A percentile compares a stretch with the other conserved stretches of the same genome.
These are phyloP conservation scores for Elsinoe perseae DNA, from an alignment of 2,329 filamentous ascomycete genomes.

Conservation along the genomic window DNA sequence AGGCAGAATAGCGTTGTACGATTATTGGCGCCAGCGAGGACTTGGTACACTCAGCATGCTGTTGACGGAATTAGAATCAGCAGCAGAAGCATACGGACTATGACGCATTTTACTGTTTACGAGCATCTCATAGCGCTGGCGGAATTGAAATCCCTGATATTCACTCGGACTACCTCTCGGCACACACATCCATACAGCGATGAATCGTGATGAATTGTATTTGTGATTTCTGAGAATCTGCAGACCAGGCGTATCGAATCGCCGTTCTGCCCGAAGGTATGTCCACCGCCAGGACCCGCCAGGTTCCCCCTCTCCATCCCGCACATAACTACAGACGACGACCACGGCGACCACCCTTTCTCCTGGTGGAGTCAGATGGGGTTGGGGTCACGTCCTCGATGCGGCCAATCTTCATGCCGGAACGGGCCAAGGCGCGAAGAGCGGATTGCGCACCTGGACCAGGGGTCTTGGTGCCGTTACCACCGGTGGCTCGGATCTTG, in stretches of 20 bases:
- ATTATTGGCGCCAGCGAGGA: conserved; percentile 19
- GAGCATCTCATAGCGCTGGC: neutral
- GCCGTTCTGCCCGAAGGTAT: conserved; percentile 31
- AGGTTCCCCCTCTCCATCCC: neutral
- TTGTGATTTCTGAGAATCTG: conserved; percentile 20
- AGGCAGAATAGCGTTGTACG: neutral
- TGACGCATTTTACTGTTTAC: neutral
- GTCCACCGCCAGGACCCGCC: conserved; percentile 27
- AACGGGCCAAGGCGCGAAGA: conserved; percentile 95
- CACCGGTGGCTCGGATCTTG: conserved; percentile 99
- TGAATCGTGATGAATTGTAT: conserved; percentile 13
- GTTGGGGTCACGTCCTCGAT: conserved; percentile 99
- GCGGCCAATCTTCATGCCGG: conserved; percentile 98
- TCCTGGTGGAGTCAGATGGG: conserved; percentile 96
- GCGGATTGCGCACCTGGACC: conserved; percentile 98
- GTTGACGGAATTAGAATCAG: neutral
- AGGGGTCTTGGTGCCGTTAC: conserved; percentile 99
- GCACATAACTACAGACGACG: conserved; percentile 70
- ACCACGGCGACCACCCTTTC: conserved; percentile 99
- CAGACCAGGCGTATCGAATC: conserved; percentile 30
- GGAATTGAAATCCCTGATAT: conserved; percentile 1
- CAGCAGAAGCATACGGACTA: neutral
- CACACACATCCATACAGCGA: neutral
- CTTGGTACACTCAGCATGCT: conserved; percentile 17
- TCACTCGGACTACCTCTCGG: neutral